These are phyloP conservation scores for Hippophae gyantsensis DNA, from an alignment of 306 rosid species.

Conservation along the genomic window DNA sequence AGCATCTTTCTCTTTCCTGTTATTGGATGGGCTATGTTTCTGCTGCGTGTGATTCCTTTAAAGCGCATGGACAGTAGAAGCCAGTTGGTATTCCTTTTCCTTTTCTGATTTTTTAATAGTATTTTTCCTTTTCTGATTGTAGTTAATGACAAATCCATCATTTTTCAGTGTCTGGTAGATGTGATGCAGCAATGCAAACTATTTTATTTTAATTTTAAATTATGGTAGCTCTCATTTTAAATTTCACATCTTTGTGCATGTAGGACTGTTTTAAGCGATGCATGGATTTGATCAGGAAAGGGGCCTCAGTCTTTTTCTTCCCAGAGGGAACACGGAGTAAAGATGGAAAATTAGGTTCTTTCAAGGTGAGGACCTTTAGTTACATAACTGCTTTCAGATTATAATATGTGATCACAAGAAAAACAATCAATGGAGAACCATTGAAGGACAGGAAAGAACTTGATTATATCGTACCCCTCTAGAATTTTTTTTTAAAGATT, in stretches of 20 bases:
- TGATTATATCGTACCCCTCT: not conserved
- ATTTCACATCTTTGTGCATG: conserved; percentile 18
- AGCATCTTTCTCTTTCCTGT: conserved; percentile 76
- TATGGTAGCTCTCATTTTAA: conserved; percentile 4
- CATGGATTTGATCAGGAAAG: conserved; percentile 69
- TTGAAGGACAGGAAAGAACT: not conserved
- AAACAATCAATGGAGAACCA: not conserved
- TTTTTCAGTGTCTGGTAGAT: too few species aligned
- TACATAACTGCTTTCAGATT: not conserved
- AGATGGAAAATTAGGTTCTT: conserved; percentile 73
- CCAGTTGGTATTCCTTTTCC: conserved; percentile 65
- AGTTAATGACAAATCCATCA: too few species aligned
- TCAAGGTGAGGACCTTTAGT: conserved; percentile 58
- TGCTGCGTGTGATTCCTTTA: conserved; percentile 75
- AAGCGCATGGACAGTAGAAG: conserved; percentile 90
- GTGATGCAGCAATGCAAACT: too few species aligned
- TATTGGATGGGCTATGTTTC: conserved; percentile 96
- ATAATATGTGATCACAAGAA: not conserved
- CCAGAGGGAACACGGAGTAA: conserved; percentile 94
- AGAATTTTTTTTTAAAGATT: not conserved
- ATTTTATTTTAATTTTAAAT: not conserved
- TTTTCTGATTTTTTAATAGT: not conserved
- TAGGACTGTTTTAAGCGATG: conserved; percentile 81
- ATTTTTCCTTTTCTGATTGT: too few species aligned
- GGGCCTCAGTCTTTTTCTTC: conserved; percentile 86